These are phyloP conservation scores for Mycena capillaripes DNA, from an alignment of 768 basidiomycete species.

Conservation along the genomic window DNA sequence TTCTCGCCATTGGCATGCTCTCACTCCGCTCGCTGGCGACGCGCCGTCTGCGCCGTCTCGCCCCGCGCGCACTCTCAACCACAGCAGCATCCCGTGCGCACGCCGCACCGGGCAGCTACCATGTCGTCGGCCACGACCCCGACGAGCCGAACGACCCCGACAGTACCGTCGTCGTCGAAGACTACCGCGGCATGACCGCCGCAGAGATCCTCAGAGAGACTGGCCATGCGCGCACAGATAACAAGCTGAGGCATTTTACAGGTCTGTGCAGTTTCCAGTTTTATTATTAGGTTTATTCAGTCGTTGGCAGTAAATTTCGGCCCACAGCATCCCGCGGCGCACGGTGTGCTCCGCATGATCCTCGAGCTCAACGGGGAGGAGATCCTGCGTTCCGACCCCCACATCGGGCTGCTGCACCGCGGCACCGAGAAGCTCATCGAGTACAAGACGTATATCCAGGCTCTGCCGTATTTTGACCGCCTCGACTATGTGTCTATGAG, in stretches of 20 bases:
- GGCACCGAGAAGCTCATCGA: conserved; percentile 99
- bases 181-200: conserved; percentile 85
- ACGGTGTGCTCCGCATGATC: conserved; percentile 98
- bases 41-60: conserved; percentile 30
- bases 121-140: conserved; percentile 23
- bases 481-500: conserved; percentile 99
- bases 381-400: conserved; percentile 91
- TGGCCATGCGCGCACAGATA: conserved; percentile 71
- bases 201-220: conserved; percentile 86
- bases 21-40: conserved; percentile 29
- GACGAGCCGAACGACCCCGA: conserved; percentile 26
- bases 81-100: background rate
- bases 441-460: conserved; percentile 98
- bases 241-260: conserved; percentile 94
- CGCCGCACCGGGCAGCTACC: conserved; percentile 21
- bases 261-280: conserved; percentile 61
- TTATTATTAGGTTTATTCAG: no score
- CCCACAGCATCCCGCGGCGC: conserved; percentile 99
- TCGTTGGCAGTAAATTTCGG: conserved; percentile 85
- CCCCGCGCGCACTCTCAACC: conserved; percentile 23
- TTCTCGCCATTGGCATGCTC: no score
- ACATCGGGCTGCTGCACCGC: conserved; percentile 95
- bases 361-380: conserved; percentile 98
- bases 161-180: conserved; percentile 72
- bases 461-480: conserved; percentile 98